A percentile compares a stretch with the other conserved stretches of the same genome.
Evolutionary conservation across 2,329 filamentous ascomycete genomes (phyloP).

Genomic region (Fusarium annulatum): DNA sequence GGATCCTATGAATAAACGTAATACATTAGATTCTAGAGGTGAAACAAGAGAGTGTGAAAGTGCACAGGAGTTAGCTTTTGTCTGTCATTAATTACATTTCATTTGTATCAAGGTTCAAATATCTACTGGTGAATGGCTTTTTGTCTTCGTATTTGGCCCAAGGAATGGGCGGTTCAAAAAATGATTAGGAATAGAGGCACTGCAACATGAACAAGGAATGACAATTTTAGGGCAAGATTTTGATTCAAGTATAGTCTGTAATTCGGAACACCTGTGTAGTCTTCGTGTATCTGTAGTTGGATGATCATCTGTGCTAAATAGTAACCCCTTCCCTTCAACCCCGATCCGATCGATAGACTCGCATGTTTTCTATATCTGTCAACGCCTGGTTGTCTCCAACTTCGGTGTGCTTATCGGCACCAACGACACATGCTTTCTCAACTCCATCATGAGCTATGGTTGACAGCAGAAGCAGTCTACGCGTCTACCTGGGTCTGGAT

Average conservation of each 20-base stretch:
- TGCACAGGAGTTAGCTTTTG: neutral
- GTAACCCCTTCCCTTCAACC: neutral
- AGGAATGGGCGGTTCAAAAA: neutral
- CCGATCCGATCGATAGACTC: slow-evolving; percentile 44
- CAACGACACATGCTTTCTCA: slow-evolving; percentile 61
- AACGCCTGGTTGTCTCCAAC: slow-evolving; percentile 36
- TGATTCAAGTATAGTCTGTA: neutral
- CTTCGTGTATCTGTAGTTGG: neutral
- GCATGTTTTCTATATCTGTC: slow-evolving; percentile 33
- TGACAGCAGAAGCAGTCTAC: slow-evolving; percentile 65
- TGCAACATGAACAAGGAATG: neutral
- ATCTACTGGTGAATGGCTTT: neutral
- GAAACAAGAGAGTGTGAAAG: neutral
- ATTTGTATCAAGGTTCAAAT: neutral
- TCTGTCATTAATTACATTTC: neutral
- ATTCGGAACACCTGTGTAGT: neutral
- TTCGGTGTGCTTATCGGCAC: slow-evolving; percentile 59
- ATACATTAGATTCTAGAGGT: neutral
- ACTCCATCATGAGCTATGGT: slow-evolving; percentile 61
- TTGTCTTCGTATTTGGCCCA: neutral
- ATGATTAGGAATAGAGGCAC: neutral
- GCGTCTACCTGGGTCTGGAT: slow-evolving; percentile 52
- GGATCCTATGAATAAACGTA: no score
- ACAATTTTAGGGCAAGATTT: neutral
- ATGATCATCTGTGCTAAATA: neutral